Conservation (phyloP, 371 early-diverging fungal genomes). For the Mortierella sp. region DNA sequence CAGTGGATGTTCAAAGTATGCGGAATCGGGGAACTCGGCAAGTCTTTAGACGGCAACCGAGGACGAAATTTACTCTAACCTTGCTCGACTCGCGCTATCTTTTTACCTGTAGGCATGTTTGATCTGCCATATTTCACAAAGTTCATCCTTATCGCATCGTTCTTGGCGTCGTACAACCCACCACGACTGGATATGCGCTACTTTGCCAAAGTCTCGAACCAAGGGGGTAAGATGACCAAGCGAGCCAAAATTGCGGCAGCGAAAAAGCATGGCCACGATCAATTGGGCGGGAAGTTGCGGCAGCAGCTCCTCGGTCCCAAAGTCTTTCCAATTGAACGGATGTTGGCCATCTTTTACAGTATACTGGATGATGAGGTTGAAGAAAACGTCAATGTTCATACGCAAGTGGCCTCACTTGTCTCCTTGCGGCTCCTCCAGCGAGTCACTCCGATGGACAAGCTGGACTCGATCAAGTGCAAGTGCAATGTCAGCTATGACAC, state of each 20-base stretch:
- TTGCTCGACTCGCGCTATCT: not conserved
- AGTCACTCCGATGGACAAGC: slow-evolving; percentile 72
- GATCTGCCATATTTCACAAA: slow-evolving; percentile 84
- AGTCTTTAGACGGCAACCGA: no score
- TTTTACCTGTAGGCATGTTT: slow-evolving; percentile 55
- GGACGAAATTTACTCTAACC: no score
- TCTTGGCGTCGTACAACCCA: slow-evolving; percentile 94
- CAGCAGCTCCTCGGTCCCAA: slow-evolving; percentile 92
- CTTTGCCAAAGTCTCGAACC: slow-evolving; percentile 74
- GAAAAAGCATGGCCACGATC: slow-evolving; percentile 57
- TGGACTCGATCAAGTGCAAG: slow-evolving; percentile 84
- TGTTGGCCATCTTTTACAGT: slow-evolving; percentile 95
- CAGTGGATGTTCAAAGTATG: slow-evolving; percentile 42
- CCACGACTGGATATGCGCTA: slow-evolving; percentile 84
- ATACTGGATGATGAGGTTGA: slow-evolving; percentile 78
- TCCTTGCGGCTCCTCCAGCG: slow-evolving; percentile 78
- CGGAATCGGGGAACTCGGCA: not conserved
- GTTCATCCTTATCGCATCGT: slow-evolving; percentile 88
- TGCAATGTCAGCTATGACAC: slow-evolving; percentile 88
- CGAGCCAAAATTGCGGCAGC: slow-evolving; percentile 58
- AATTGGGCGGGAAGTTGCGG: slow-evolving; percentile 66
- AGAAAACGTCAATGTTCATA: slow-evolving; percentile 84
- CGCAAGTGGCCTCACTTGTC: slow-evolving; percentile 82
- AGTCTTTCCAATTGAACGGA: slow-evolving; percentile 89
- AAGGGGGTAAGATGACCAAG: slow-evolving; percentile 63